Conservation (phyloP, 495 filamentous ascomycete species). For the Neurospora sp. region DNA sequence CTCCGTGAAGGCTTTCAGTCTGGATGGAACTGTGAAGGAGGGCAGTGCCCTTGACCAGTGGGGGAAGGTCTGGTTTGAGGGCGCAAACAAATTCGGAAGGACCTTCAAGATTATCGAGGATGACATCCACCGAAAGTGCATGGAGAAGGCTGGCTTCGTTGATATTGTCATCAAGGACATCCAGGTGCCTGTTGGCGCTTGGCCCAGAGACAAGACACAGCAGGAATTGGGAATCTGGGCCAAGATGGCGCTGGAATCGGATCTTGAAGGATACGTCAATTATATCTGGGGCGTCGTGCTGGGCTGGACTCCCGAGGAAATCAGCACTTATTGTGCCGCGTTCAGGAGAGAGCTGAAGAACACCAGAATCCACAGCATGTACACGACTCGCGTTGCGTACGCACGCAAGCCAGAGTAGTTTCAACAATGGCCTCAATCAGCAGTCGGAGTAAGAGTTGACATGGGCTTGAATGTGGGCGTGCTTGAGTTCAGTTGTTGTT, state of each 20-base stretch:
- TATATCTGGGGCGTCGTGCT: conserved; percentile 4
- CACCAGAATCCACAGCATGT: background rate
- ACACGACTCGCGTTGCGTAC: conserved; percentile 6
- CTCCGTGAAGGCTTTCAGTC: conserved; percentile 13
- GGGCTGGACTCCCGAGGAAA: conserved; percentile 10
- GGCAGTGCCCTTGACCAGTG: conserved; percentile 24
- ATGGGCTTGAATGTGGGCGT: background rate
- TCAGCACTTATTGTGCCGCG: conserved; percentile 2
- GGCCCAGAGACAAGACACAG: conserved; percentile 34
- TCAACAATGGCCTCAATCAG: background rate
- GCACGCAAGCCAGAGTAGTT: conserved; percentile 16
- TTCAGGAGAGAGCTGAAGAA: background rate
- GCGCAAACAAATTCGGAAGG: conserved; percentile 9
- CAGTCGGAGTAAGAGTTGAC: background rate
- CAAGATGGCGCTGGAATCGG: conserved; percentile 4
- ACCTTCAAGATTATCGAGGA: conserved; percentile 10
- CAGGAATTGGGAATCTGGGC: conserved; percentile 35
- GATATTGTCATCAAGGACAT: conserved; percentile 31
- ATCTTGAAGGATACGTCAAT: conserved; percentile 5
- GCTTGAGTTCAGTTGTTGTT: background rate
- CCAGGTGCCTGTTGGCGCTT: conserved; percentile 30
- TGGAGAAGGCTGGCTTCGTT: conserved; percentile 46
- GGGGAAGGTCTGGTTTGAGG: conserved; percentile 17
- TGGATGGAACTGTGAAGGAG: conserved; percentile 17
- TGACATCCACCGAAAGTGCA: conserved; percentile 42